Evolutionary conservation across 1,284 basidiomycete genomes (phyloP).

Genomic region (Neonothopanus nambi): DNA sequence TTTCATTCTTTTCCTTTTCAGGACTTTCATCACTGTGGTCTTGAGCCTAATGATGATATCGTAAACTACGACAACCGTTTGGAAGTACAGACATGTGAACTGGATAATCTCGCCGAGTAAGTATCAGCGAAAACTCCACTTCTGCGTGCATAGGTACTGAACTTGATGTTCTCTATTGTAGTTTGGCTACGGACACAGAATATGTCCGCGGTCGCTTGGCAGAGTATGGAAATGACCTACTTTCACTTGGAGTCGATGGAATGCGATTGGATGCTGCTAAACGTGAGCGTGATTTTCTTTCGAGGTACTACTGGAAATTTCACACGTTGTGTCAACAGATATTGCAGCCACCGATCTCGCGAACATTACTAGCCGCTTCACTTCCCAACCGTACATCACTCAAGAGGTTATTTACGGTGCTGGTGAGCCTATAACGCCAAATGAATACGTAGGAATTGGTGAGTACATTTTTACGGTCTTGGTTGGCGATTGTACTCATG

Average conservation of each 20-base stretch:
- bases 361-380: slow-evolving; percentile 51
- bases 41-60: slow-evolving; percentile 53
- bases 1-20: slow-evolving; percentile 17
- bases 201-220: slow-evolving; percentile 56
- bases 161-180: slow-evolving; percentile 22
- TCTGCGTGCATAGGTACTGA: neutral
- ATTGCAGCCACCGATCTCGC: slow-evolving; percentile 52
- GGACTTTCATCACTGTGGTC: slow-evolving; percentile 68
- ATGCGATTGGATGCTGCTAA: slow-evolving; percentile 69
- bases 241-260: slow-evolving; percentile 64
- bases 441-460: slow-evolving; percentile 55
- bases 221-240: slow-evolving; percentile 57
- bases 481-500: neutral
- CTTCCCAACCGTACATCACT: slow-evolving; percentile 48
- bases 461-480: slow-evolving; percentile 19
- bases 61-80: slow-evolving; percentile 50
- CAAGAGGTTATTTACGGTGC: slow-evolving; percentile 60
- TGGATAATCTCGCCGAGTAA: slow-evolving; percentile 58
- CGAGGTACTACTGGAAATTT: neutral
- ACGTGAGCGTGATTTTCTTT: slow-evolving; percentile 36
- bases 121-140: slow-evolving; percentile 17
- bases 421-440: slow-evolving; percentile 54
- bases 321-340: slow-evolving; percentile 35
- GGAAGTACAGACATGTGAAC: slow-evolving; percentile 63
- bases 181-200: slow-evolving; percentile 60